Base-by-base conservation (phyloP, 2,329 filamentous ascomycete genomes). In the Clarireedia monteithiana region DNA sequence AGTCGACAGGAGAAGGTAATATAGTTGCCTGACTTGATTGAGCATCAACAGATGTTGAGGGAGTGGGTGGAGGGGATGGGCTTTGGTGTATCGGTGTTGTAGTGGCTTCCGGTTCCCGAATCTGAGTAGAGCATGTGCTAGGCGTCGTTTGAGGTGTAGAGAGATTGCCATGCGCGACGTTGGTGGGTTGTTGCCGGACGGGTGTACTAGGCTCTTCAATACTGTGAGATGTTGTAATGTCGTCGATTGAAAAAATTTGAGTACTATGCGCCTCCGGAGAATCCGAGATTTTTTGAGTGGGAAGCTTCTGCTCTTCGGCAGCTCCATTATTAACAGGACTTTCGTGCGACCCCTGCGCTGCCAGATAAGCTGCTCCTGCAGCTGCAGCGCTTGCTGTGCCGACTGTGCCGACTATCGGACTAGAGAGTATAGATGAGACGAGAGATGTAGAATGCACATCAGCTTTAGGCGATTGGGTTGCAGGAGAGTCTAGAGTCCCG, bases 21-120 rank as follows among this genome's bases (percentile, higher is more conserved):
- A n/a, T 14, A 20, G 10, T 14, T 20, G 36, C 14, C 2, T 2
- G 26, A 17, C 4, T 45, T 39, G 26, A 14, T 17, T 34, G 17
- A 14, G 26, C 23, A 6, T 36, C 7, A 17, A 50, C 34, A 5
- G 23, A 36, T 26, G 52, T 26, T 9, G 53, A 30, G 6, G 51
- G 53, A 4, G 53, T 55, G n/a, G 49, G 53, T 5, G 52, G 52
- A 38, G 53, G 53, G 36, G 53, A 55, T 27, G 38, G 53, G 39
- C 23, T 55, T 36, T 50, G 50, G 6, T 45, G 10, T 14, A 42
- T 50, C 30, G 26, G 17, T 42, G 12, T 44, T 9, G 15, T 24
- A 20, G 30, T 39, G 6, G 27, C 9, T 23, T 48, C 51, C n/a
- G 14, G 15, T 10, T 10, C 23, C 27, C 20, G 51, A 9, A 40